Conservation (phyloP, 768 basidiomycete genomes). For the Russula lepida region DNA sequence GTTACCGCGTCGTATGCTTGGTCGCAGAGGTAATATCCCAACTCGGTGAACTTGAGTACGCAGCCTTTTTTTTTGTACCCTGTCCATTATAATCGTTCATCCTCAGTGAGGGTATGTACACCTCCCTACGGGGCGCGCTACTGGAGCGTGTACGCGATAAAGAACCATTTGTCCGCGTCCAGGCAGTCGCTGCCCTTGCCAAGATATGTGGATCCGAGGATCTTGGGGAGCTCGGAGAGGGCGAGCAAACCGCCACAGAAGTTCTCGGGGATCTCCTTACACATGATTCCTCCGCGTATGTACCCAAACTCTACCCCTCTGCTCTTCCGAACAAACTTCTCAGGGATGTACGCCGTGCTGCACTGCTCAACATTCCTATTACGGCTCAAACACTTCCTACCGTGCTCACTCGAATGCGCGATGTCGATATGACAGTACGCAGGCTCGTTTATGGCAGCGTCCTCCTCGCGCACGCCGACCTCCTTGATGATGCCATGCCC, state of each 20-base stretch:
- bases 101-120: constrained; percentile 68
- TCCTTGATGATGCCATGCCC: constrained; percentile 22
- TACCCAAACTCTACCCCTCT: constrained; percentile 1
- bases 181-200: constrained; percentile 71
- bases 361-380: constrained; percentile 62
- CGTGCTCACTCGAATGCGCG: constrained; percentile 70
- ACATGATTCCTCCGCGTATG: constrained; percentile 72
- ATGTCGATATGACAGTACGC: constrained; percentile 67
- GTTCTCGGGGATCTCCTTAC: constrained; percentile 59
- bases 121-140: constrained; percentile 48
- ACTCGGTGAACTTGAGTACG: constrained; percentile 82
- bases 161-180: constrained; percentile 66
- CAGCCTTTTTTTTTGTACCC: constrained; percentile 15
- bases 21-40: constrained; percentile 72
- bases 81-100: background rate
- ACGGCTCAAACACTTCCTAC: constrained; percentile 46
- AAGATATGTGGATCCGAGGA: constrained; percentile 71
- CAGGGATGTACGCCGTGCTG: constrained; percentile 83
- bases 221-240: constrained; percentile 40
- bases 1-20: constrained; percentile 72
- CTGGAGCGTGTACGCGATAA: constrained; percentile 73
- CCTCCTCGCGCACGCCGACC: constrained; percentile 36
- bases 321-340: background rate
- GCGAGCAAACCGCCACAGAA: constrained; percentile 46
- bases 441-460: constrained; percentile 61